Conservation (phyloP, 192 early-diverging fungal species). For the Linderina pennispora region DNA sequence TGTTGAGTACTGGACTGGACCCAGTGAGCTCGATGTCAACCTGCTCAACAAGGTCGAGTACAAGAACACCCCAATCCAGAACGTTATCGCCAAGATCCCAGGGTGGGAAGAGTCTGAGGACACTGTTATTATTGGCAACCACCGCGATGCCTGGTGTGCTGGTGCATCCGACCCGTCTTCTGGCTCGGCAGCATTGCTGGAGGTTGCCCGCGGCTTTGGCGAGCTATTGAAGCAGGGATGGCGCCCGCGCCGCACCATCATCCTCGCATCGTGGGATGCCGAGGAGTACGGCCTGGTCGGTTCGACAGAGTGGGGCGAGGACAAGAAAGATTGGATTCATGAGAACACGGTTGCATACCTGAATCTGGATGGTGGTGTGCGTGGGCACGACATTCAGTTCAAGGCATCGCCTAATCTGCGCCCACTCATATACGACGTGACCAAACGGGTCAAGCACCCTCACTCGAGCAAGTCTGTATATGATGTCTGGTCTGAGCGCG, state of each 20-base stretch:
- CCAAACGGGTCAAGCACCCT: constrained; percentile 16
- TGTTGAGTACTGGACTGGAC: constrained; percentile 52
- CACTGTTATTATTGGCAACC: constrained; percentile 57
- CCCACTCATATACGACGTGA: constrained; percentile 26
- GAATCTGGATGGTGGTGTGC: constrained; percentile 38
- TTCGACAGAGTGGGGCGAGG: constrained; percentile 49
- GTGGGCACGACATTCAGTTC: constrained; percentile 29
- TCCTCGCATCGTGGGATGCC: constrained; percentile 47
- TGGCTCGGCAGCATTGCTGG: constrained; percentile 42
- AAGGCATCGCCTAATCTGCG: constrained; percentile 23
- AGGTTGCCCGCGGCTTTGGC: constrained; percentile 25
- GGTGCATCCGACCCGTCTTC: constrained; percentile 46
- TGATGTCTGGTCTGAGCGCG: constrained; percentile 17
- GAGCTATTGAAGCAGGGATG: constrained; percentile 31
- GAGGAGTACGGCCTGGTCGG: constrained; percentile 51
- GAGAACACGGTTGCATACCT: constrained; percentile 32
- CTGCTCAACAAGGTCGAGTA: constrained; percentile 49
- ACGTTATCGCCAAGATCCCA: constrained; percentile 55
- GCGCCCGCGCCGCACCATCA: constrained; percentile 41
- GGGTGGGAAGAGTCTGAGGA: constrained; percentile 48
- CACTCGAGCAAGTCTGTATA: constrained; percentile 16
- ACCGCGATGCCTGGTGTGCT: constrained; percentile 66
- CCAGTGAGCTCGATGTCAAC: constrained; percentile 38
- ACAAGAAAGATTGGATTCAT: constrained; percentile 15
- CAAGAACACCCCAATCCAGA: constrained; percentile 49